Evolutionary conservation across 192 early-diverging fungal species (phyloP).

Genomic region (Kappamyces sp.): DNA sequence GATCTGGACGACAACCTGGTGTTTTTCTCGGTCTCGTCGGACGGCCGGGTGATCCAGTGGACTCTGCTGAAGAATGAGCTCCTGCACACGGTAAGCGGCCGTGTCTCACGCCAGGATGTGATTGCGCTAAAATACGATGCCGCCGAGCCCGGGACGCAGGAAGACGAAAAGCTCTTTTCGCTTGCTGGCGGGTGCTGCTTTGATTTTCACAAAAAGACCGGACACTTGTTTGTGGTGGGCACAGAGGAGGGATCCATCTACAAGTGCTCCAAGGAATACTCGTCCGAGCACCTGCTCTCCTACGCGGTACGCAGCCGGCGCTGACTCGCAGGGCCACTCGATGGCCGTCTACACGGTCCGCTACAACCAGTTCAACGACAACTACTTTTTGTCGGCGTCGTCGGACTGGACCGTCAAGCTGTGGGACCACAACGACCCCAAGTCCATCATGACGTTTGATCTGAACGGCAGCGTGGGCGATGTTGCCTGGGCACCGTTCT

Average conservation of each 20-base stretch:
- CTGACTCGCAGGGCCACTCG: constrained; percentile 45
- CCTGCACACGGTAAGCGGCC: constrained; percentile 33
- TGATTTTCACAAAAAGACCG: constrained; percentile 53
- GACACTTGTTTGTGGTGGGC: constrained; percentile 58
- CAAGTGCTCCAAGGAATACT: constrained; percentile 59
- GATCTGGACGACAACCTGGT: constrained; percentile 58
- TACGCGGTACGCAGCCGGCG: constrained; percentile 39
- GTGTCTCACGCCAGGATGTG: constrained; percentile 23
- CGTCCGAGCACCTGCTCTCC: constrained; percentile 47
- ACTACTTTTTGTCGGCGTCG: constrained; percentile 48
- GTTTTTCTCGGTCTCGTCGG: constrained; percentile 56
- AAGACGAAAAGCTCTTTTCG: constrained; percentile 43
- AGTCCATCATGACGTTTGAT: constrained; percentile 56
- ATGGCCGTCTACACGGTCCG: constrained; percentile 57
- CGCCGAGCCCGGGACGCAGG: constrained; percentile 7
- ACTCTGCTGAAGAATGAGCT: constrained; percentile 57
- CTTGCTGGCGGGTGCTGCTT: constrained; percentile 56
- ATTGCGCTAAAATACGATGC: constrained; percentile 26
- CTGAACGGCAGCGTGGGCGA: constrained; percentile 50
- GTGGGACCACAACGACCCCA: constrained; percentile 50
- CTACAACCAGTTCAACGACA: constrained; percentile 51
- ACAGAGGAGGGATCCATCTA: constrained; percentile 59
- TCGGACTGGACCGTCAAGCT: constrained; percentile 61
- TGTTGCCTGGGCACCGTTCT: constrained; percentile 61
- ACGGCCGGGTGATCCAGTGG: constrained; percentile 56